phyloP scores from a whole-genome alignment of 306 rosid species.

The Begonia masoniana region DNA sequence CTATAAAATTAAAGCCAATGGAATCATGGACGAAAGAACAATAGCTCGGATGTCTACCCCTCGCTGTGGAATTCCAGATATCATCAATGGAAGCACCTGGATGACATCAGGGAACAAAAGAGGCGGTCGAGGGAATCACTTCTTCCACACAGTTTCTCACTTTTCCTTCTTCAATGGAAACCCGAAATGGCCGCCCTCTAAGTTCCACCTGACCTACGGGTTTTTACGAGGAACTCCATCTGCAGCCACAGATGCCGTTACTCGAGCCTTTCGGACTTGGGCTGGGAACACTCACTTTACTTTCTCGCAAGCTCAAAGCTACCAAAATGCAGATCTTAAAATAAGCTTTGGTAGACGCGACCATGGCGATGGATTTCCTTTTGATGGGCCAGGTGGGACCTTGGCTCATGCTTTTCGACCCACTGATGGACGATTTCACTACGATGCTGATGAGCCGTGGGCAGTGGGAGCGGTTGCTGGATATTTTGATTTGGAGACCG shows the following conservation, averaged over 20 bases:
- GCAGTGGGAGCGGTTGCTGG: conserved; percentile 2
- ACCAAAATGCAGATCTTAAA: background rate
- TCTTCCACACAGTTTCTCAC: conserved; percentile 7
- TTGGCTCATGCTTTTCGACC: conserved; percentile 11
- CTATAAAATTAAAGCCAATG: conserved; percentile 14
- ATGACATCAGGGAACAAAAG: conserved; percentile 12
- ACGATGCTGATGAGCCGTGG: conserved; percentile 6
- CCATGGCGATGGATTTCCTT: conserved; percentile 8
- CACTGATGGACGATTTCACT: conserved; percentile 7
- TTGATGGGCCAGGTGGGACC: conserved; percentile 2
- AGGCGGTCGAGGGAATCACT: background rate
- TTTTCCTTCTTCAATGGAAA: conserved; percentile 6
- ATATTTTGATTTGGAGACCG: background rate
- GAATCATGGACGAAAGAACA: conserved; percentile 19
- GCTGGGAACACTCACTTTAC: conserved; percentile 4
- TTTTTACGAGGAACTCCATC: background rate
- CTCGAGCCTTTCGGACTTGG: conserved; percentile 4
- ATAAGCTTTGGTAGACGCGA: background rate
- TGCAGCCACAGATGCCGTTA: background rate
- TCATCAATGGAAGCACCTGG: conserved; percentile 10
- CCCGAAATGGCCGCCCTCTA: conserved; percentile 2
- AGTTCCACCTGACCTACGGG: conserved; percentile 2
- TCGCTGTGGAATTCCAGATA: conserved; percentile 34
- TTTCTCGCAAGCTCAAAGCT: background rate
- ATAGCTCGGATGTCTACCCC: conserved; percentile 21